These are phyloP conservation scores for Amanita exitialis DNA, from an alignment of 768 basidiomycete genomes.

Conservation along the genomic window DNA sequence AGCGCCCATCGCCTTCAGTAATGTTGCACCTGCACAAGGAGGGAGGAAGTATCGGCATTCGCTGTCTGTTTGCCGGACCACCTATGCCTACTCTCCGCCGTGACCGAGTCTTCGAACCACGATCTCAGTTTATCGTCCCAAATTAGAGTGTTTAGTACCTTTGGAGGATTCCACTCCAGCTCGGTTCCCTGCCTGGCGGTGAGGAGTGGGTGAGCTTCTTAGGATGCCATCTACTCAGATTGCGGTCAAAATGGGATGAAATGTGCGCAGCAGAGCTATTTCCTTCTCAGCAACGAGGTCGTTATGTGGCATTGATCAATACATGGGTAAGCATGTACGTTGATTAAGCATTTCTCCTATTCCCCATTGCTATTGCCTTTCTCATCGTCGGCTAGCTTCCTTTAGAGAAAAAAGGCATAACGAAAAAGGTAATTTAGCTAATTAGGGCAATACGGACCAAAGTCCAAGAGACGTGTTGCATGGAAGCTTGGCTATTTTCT, in stretches of 20 bases:
- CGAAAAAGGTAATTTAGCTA: constrained; percentile 1
- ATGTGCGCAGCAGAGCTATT: neutral
- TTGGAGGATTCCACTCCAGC: neutral
- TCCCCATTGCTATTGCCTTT: neutral
- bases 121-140: neutral
- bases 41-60: neutral
- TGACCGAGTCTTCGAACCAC: neutral
- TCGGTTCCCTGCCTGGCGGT: neutral
- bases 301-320: neutral
- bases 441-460: constrained; percentile 1
- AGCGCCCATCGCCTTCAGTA: neutral
- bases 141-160: neutral
- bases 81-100: neutral
- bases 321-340: neutral
- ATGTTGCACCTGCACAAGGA: neutral
- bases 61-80: neutral
- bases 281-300: neutral
- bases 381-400: neutral
- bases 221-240: neutral
- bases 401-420: neutral
- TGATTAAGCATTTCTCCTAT: neutral
- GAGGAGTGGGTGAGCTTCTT: neutral
- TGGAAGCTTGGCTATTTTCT: neutral
- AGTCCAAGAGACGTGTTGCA: neutral
- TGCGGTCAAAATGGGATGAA: neutral